Evolutionary conservation across 2,329 filamentous ascomycete species (phyloP).

Genomic region (Domatiomyces globalis): DNA sequence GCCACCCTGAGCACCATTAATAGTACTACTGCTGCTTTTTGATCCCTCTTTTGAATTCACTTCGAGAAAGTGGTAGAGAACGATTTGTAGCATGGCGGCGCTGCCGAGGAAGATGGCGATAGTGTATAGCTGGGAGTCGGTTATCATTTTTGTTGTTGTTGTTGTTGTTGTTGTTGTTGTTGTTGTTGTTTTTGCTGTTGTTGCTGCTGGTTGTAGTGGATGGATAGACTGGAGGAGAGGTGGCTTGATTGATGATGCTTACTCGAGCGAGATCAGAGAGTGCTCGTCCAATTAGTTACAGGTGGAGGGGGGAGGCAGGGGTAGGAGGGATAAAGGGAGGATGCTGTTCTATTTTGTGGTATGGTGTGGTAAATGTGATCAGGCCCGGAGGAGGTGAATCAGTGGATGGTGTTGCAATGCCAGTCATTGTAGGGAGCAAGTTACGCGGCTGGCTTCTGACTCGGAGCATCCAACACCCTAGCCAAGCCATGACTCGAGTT

Average conservation of each 20-base stretch:
- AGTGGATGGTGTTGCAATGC: no score
- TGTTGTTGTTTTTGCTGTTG: conserved; percentile 3
- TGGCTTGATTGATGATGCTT: neutral
- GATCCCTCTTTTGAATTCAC: conserved; percentile 58
- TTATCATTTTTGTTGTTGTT: conserved; percentile 58
- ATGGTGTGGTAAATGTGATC: no score
- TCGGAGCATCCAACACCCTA: no score
- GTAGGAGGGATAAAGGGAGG: neutral
- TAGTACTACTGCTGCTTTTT: neutral
- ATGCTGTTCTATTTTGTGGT: neutral
- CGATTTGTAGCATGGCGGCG: conserved; percentile 77
- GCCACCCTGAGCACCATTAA: no score
- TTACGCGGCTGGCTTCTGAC: no score
- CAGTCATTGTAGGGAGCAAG: no score
- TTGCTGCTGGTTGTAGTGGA: neutral
- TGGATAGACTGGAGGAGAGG: neutral
- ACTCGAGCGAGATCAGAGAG: neutral
- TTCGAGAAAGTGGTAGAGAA: conserved; percentile 92
- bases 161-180: conserved; percentile 6
- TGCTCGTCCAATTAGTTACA: neutral
- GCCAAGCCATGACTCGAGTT: no score
- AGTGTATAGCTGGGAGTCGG: conserved; percentile 78
- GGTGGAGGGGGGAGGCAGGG: neutral
- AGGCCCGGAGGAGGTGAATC: no score
- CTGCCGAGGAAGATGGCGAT: conserved; percentile 88